Conservation (phyloP, 768 basidiomycete species). For the Termitomyces sp. region DNA sequence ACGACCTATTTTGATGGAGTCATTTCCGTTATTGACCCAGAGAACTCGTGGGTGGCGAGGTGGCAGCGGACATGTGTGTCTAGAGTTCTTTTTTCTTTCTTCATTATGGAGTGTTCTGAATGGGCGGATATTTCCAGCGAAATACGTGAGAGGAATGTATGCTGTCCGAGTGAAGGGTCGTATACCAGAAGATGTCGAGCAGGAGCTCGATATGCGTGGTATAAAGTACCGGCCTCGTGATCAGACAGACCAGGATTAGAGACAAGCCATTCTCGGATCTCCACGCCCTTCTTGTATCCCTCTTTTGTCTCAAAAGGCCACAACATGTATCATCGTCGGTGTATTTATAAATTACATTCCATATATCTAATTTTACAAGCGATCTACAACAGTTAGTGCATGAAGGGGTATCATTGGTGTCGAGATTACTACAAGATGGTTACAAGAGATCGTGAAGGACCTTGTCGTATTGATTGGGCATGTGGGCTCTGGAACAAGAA, state of each 20-base stretch:
- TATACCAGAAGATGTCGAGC: constrained; percentile 80
- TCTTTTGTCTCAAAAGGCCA: background rate
- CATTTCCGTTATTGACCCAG: constrained; percentile 81
- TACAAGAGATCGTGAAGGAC: constrained; percentile 65
- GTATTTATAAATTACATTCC: constrained; percentile 8
- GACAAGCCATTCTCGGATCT: background rate
- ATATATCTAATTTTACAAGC: background rate
- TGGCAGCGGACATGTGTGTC: constrained; percentile 95
- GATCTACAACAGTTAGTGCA: background rate
- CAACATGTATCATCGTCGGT: constrained; percentile 1
- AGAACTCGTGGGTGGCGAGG: constrained; percentile 89
- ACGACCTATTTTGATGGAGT: constrained; percentile 91
- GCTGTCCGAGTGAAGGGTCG: constrained; percentile 86
- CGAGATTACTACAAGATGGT: constrained; percentile 8
- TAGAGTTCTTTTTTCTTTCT: constrained; percentile 21
- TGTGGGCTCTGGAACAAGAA: constrained; percentile 49
- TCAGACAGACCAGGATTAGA: constrained; percentile 66
- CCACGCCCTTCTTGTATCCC: background rate
- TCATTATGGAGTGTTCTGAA: background rate
- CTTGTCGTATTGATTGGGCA: constrained; percentile 78
- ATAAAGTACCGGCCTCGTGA: constrained; percentile 86
- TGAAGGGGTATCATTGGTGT: background rate
- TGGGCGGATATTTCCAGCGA: constrained; percentile 45
- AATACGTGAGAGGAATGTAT: constrained; percentile 89
- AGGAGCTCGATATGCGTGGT: constrained; percentile 67